Evolutionary conservation across 495 filamentous ascomycete species (phyloP).

Genomic region (Aspergillus baeticus): DNA sequence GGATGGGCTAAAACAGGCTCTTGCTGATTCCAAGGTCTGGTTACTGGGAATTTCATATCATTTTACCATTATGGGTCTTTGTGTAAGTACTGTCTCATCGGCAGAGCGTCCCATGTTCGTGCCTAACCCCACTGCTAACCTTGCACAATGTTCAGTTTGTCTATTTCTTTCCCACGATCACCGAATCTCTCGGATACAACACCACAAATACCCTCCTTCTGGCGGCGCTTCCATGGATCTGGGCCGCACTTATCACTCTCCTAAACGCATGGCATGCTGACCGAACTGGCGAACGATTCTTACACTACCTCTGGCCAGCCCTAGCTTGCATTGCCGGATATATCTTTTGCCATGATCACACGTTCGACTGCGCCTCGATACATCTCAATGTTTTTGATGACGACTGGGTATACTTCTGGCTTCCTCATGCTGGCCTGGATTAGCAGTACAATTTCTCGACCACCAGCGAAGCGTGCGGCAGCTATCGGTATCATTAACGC

Average conservation of each 20-base stretch:
- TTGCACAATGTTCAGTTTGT: not conserved
- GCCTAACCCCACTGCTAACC: too few species aligned
- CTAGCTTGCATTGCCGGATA: not conserved
- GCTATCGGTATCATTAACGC: not conserved
- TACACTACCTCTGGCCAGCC: not conserved
- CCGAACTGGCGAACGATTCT: not conserved
- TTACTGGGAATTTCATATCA: not conserved
- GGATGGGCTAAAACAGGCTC: not conserved
- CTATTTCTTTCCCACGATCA: too few species aligned
- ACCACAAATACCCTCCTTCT: too few species aligned
- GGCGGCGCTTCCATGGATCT: too few species aligned
- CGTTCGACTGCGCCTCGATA: not conserved
- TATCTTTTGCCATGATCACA: not conserved
- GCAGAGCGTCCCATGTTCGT: too few species aligned
- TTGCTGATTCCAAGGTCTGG: not conserved
- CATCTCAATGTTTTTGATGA: not conserved
- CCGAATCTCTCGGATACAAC: too few species aligned
- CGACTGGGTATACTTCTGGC: too few species aligned
- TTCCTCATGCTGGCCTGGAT: not conserved
- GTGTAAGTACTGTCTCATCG: not conserved
- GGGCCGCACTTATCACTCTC: not conserved
- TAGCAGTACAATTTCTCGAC: not conserved
- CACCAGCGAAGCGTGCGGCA: not conserved
- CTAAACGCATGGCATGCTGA: not conserved
- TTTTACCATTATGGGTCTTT: not conserved